A percentile compares a stretch with the other conserved stretches of the same genome.
phyloP scores from a whole-genome alignment of 305 asterid genomes.

The Fraxinus floribunda region DNA sequence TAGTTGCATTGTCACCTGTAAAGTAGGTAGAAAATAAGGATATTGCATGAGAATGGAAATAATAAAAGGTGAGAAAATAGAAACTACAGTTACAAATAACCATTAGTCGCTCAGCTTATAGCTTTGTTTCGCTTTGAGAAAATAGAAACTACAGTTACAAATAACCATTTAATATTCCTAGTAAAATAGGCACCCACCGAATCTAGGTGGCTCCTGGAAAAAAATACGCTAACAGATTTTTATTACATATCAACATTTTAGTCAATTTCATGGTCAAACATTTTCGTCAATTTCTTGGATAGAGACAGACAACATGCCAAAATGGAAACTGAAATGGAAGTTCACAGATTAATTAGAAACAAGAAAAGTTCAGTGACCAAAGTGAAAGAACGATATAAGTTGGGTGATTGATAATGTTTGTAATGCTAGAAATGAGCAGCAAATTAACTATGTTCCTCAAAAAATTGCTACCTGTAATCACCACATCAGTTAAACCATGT shows the following conservation, averaged over 20 bases:
- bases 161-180: neutral
- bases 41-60: neutral
- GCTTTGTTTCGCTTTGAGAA: neutral
- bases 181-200: neutral
- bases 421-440: neutral
- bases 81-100: neutral
- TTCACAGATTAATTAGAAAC: neutral
- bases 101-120: neutral
- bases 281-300: neutral
- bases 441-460: neutral
- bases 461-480: constrained; percentile 67
- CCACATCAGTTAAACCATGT: constrained; percentile 77
- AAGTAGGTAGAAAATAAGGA: constrained; percentile 14
- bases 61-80: neutral
- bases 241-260: neutral
- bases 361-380: neutral
- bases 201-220: neutral
- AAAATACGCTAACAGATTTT: neutral
- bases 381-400: neutral
- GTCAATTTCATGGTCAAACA: too few relatives aligned
- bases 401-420: neutral
- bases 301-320: neutral
- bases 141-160: too few relatives aligned
- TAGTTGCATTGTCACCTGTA: constrained; percentile 90
- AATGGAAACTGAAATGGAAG: neutral